A percentile compares a stretch with the other conserved stretches of the same genome.
Conservation (phyloP, 140 eudicot species). For the Cichorium intybus region DNA sequence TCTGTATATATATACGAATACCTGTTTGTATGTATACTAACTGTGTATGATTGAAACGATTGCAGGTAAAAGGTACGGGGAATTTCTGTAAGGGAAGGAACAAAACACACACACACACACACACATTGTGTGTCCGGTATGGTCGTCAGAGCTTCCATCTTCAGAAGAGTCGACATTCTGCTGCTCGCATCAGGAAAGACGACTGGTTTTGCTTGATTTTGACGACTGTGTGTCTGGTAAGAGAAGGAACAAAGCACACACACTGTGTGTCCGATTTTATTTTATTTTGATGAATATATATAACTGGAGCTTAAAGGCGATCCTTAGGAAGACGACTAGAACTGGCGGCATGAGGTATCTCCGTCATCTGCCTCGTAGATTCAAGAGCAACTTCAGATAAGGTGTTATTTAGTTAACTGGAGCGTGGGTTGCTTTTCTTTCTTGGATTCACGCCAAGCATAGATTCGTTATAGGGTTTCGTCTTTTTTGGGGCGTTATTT, state of each 20-base stretch:
- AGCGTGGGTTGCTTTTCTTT: no score
- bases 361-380: conserved; percentile 72
- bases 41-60: background rate
- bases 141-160: conserved; percentile 59
- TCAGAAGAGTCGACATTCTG: conserved; percentile 51
- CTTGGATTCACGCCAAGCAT: no score
- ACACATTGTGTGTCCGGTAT: conserved; percentile 50
- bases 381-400: conserved; percentile 81
- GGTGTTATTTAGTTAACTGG: no score
- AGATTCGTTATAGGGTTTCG: no score
- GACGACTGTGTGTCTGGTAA: no score
- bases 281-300: conserved; percentile 34
- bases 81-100: conserved; percentile 55
- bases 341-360: conserved; percentile 90
- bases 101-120: no score
- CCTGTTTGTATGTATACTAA: background rate
- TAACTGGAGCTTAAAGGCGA: conserved; percentile 91
- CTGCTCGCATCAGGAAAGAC: conserved; percentile 46
- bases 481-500: no score
- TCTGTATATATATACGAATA: background rate
- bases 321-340: conserved; percentile 81
- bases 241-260: no score
- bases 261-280: no score
- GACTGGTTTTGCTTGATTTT: no score
- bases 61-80: conserved; percentile 50